Evolutionary conservation across 257 asterid species (phyloP), one percentile per base, ranked within the genome.

Genomic region (Anisodus acutangulus): DNA sequence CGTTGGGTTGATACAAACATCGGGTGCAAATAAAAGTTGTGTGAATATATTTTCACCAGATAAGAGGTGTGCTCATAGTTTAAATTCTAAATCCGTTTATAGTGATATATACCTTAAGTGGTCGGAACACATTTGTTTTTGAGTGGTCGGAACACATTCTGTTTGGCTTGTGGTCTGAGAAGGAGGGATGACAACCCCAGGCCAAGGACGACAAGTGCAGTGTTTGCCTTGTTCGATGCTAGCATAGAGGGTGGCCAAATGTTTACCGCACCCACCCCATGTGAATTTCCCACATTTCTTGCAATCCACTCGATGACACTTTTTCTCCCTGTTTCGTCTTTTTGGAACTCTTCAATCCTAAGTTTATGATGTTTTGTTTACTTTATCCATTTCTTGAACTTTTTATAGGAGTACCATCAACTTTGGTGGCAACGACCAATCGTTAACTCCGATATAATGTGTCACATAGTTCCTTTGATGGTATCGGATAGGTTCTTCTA

Each of bases 171-270:
- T 22, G 70, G 85, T 58, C 41, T 88, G 68, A 13, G 92, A 62
- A 26, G 92, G 88, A 74, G 58, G 22, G 45, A 88, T 84, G 83
- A 68, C 89, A 72, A 92, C 91, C 6, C 97, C 96, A 54, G 98
- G 97, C 98, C 98, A 95, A 83, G 95, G 87, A 43, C 89, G 91
- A 86, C 98, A 93, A 88, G 85, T 84, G 89, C 98, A 93, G 16
- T 90, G 98, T 80, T 91, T 91, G 54, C 96, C 97, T 8, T 89
- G 86, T 11, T 91, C 93, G 17, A 92, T 91, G 84, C 80, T 85
- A 45, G 89, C 88, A 85, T 88, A 84, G 4, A 91, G 70, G 15
- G 88, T 84, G 82, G 12, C 78, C 86, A 91, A 85, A 84, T 92
- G 98, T 49, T 91, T 57, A 55, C 97, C 97, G 58, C 97, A 95